Percentiles rank a stretch among this genome's conserved stretches.
Evolutionary conservation across 2,329 filamentous ascomycete genomes (phyloP).

Genomic region (Aspergillus intermedius): DNA sequence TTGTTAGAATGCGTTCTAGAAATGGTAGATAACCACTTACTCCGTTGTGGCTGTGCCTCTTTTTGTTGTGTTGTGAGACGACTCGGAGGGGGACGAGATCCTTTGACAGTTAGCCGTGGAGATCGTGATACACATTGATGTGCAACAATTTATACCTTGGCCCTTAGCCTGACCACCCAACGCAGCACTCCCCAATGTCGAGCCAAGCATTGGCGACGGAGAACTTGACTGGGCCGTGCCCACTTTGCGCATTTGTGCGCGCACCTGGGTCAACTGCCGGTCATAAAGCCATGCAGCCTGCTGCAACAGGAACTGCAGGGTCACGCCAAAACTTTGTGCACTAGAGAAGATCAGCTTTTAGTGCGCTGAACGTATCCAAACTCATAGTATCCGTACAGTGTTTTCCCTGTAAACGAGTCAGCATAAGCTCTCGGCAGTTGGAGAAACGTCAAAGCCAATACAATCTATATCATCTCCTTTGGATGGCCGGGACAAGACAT

Average conservation of each 20-base stretch:
- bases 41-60: constrained; percentile 22
- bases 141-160: background rate
- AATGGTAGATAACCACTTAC: constrained; percentile 8
- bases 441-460: constrained; percentile 32
- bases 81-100: constrained; percentile 30
- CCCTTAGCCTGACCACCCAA: constrained; percentile 31
- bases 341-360: constrained; percentile 34
- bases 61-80: constrained; percentile 32
- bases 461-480: constrained; percentile 81
- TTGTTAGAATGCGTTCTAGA: background rate
- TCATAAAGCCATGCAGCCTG: constrained; percentile 94
- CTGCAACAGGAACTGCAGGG: constrained; percentile 80
- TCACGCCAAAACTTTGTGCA: constrained; percentile 72
- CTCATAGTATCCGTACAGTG: constrained; percentile 50
- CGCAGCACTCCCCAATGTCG: constrained; percentile 36
- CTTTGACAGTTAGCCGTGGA: constrained; percentile 14
- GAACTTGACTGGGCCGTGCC: constrained; percentile 36
- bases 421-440: constrained; percentile 7
- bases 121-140: too few relatives aligned
- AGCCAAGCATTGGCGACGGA: constrained; percentile 38
- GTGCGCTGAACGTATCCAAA: background rate
- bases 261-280: constrained; percentile 79
- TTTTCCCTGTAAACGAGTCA: constrained; percentile 55
- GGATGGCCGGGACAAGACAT: constrained; percentile 72
- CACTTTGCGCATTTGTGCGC: constrained; percentile 75